Conservation (phyloP, 805 yeast species). For the Cyberlindnera mississippiensis region DNA sequence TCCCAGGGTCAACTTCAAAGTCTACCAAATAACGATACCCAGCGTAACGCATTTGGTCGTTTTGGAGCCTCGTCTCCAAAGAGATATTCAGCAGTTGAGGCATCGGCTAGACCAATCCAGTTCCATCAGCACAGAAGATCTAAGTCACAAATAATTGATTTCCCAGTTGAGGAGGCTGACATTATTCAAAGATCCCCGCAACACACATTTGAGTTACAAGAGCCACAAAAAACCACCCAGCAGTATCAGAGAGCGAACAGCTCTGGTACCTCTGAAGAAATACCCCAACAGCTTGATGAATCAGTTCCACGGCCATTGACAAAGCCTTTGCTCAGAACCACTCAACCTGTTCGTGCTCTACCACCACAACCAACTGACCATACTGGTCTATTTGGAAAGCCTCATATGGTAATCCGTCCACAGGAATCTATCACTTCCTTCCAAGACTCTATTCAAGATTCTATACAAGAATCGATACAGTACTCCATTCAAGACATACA, state of each 20-base stretch:
- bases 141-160: constrained; percentile 12
- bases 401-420: constrained; percentile 1
- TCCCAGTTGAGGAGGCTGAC: constrained; percentile 1
- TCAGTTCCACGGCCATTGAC: not conserved
- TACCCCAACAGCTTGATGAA: not conserved
- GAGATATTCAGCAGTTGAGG: not conserved
- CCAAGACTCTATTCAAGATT: constrained; percentile 17
- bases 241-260: not conserved
- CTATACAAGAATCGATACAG: constrained; percentile 13
- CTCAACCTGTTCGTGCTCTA: too few relatives aligned
- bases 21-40: not conserved
- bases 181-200: constrained; percentile 1
- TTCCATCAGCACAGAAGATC: constrained; percentile 17
- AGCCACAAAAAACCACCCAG: not conserved
- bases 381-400: not conserved
- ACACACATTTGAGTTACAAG: not conserved
- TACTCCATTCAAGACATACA: constrained; percentile 8
- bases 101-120: constrained; percentile 2
- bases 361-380: too few relatives aligned
- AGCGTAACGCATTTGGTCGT: constrained; percentile 7
- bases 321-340: not conserved
- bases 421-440: constrained; percentile 13
- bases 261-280: not conserved
- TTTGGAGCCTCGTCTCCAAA: constrained; percentile 4
- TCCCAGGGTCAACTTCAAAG: constrained; percentile 7